Evolutionary conservation across 331 rosid species (phyloP).

Genomic region (Rosa hybrid): DNA sequence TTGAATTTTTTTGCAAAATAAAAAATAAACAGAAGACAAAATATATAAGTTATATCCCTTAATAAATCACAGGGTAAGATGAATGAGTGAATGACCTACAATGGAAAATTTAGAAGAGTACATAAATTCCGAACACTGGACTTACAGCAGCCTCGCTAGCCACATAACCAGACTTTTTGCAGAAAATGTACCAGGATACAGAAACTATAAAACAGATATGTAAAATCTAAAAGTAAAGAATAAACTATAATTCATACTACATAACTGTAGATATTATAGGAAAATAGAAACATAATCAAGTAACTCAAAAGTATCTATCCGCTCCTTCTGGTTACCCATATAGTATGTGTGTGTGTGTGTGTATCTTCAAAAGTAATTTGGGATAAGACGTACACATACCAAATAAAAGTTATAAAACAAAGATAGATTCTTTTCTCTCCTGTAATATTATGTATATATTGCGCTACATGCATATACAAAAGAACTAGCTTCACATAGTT

Average conservation of each 20-base stretch:
- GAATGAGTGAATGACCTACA: background rate
- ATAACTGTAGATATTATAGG: background rate
- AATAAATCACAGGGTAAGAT: background rate
- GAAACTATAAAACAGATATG: background rate
- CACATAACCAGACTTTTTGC: background rate
- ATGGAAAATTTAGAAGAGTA: background rate
- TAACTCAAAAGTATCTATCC: background rate
- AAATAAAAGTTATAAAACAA: no score
- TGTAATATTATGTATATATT: slow-evolving; percentile 18
- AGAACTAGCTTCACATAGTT: slow-evolving; percentile 21
- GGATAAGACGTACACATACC: slow-evolving; percentile 30
- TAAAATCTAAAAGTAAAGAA: background rate
- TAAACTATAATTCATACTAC: background rate
- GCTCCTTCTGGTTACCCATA: no score
- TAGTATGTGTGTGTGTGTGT: no score
- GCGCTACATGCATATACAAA: slow-evolving; percentile 20
- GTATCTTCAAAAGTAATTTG: slow-evolving; percentile 51
- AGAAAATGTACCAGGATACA: background rate
- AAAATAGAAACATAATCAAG: background rate
- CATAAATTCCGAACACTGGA: background rate
- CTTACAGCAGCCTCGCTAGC: slow-evolving; percentile 1
- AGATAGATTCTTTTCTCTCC: slow-evolving; percentile 21
- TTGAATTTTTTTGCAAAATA: background rate
- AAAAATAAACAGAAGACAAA: background rate
- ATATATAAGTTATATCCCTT: background rate